Percentiles rank a stretch among this genome's conserved stretches.
Evolutionary conservation across 345 rosid genomes (phyloP).

Genomic region (Alliaria petiolata): DNA sequence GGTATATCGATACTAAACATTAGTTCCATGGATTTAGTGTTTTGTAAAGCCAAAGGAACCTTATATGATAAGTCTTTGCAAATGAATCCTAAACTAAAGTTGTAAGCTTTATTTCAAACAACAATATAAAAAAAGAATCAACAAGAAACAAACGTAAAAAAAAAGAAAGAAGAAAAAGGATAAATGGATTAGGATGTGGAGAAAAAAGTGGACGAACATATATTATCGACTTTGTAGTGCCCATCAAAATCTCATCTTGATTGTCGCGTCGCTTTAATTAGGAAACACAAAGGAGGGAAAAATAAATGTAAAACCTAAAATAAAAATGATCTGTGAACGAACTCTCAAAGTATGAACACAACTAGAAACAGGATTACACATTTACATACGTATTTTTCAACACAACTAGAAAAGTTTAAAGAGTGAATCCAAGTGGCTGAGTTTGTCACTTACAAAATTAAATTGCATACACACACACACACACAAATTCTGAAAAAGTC

Average conservation of each 20-base stretch:
- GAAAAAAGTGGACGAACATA: constrained; percentile 4
- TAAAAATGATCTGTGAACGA: not conserved
- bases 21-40: not conserved
- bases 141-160: not conserved
- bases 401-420: constrained; percentile 16
- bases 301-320: not conserved
- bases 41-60: not conserved
- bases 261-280: constrained; percentile 30
- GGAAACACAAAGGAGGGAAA: constrained; percentile 32
- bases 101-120: constrained; percentile 17
- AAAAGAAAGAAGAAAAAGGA: too few relatives aligned
- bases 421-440: constrained; percentile 12
- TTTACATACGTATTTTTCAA: constrained; percentile 19
- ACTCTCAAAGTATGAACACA: constrained; percentile 22
- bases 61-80: not conserved
- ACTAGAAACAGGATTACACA: not conserved
- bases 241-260: constrained; percentile 11
- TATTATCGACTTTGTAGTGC: constrained; percentile 5
- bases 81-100: not conserved
- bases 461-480: not conserved
- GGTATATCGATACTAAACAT: not conserved
- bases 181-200: too few relatives aligned
- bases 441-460: constrained; percentile 1
- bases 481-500: constrained; percentile 1
- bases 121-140: not conserved